Base-by-base conservation (phyloP, 257 asterid species). In the Handroanthus guayacan region DNA sequence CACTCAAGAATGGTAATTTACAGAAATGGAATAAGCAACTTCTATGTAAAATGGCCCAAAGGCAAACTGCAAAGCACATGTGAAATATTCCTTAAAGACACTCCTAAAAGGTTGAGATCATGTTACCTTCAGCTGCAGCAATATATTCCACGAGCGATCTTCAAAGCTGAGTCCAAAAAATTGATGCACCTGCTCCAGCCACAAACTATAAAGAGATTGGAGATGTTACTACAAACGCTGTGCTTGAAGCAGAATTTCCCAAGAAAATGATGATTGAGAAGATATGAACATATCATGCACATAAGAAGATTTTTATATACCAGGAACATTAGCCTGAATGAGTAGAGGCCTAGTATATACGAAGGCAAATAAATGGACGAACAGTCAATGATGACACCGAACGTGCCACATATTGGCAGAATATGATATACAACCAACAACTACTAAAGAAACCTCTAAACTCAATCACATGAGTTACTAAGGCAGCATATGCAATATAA, bases 51-150 rank as follows among this genome's bases (percentile, higher is more conserved):
- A 72, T 55, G 56, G 39, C 58, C 67, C 12, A 18, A 67, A 72
- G 62, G 75, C 14, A 75, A 77, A 62, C 44, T n/a, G 38, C 75
- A 61, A 2, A 71, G 7, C n/a, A 58, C 8, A 69, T 51, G 18
- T 11, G 43, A 39, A 62, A 41, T 64, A 48, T 50, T 58, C 55
- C 54, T 54, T 31, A 79, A 50, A 51, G 66, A 75, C 60, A 68
- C 62, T 38, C 63, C 80, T 2, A 67, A 64, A 39, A 54, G 6
- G 4, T 39, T 55, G 14, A 11, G 70, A 76, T 56, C 37, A 45
- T 39, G 75, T 81, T 87, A 94, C 98, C 89, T 88, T 89, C 61
- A 94, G 90, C 81, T 90, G 91, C 82, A 89, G 80, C 70, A 94
- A 82, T 58, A 67, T 62, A 60, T 54, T 71, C 93, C 90, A 87